These are phyloP conservation scores for Cercospora sp. DNA, from an alignment of 2,329 filamentous ascomycete species.

Conservation along the genomic window DNA sequence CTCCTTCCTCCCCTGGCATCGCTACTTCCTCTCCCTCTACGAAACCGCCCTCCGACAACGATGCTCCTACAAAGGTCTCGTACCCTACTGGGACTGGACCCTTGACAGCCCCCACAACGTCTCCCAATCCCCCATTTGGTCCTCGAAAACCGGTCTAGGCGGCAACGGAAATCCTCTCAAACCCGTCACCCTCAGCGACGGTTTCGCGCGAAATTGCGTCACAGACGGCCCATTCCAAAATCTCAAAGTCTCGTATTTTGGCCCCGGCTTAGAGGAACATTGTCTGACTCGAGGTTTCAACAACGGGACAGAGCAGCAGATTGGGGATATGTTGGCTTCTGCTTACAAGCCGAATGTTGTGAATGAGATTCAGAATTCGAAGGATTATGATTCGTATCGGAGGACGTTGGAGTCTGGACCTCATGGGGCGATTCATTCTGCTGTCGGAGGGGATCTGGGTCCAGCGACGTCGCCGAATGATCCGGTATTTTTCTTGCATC, in stretches of 20 bases:
- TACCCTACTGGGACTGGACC: constrained; percentile 35
- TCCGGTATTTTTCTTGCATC: constrained; percentile 35
- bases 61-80: constrained; percentile 45
- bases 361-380: too few relatives aligned
- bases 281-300: too few relatives aligned
- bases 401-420: too few relatives aligned
- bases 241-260: constrained; percentile 28
- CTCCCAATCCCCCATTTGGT: not conserved
- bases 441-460: too few relatives aligned
- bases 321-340: too few relatives aligned
- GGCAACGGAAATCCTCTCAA: too few relatives aligned
- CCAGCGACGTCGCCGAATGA: constrained; percentile 22
- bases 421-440: too few relatives aligned
- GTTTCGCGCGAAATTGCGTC: constrained; percentile 20
- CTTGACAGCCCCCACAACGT: constrained; percentile 1
- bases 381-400: too few relatives aligned
- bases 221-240: constrained; percentile 33
- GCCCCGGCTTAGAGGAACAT: too few relatives aligned
- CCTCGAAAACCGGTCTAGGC: too few relatives aligned
- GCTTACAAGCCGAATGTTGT: too few relatives aligned
- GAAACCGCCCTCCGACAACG: constrained; percentile 45
- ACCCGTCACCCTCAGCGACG: not conserved
- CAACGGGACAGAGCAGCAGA: too few relatives aligned
- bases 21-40: constrained; percentile 46
- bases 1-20: constrained; percentile 44